Evolutionary conservation across 2,329 filamentous ascomycete genomes (phyloP).

Genomic region (Plenodomus tracheiphilus): DNA sequence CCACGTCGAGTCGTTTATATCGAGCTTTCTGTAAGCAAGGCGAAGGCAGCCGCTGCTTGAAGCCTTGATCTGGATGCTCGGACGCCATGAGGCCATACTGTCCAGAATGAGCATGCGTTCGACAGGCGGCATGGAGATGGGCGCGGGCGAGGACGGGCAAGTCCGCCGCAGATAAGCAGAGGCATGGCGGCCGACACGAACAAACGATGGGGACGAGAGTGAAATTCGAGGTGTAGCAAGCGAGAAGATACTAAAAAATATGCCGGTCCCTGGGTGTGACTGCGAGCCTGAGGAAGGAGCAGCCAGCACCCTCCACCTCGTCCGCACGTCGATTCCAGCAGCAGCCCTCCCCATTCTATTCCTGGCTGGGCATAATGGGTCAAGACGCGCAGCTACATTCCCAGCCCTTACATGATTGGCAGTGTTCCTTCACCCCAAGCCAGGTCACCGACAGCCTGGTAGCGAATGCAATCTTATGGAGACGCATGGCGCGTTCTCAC

Average conservation of each 20-base stretch:
- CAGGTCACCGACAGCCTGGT: slow-evolving; percentile 37
- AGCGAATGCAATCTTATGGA: slow-evolving; percentile 36
- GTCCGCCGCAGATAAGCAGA: neutral
- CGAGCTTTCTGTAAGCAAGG: too few species aligned
- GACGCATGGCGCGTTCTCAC: slow-evolving; percentile 24
- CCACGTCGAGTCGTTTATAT: too few species aligned
- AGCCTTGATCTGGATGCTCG: too few species aligned
- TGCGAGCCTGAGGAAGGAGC: neutral
- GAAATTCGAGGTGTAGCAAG: neutral
- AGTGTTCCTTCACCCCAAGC: slow-evolving; percentile 17
- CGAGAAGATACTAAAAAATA: neutral
- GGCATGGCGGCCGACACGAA: too few species aligned
- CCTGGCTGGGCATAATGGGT: slow-evolving; percentile 4
- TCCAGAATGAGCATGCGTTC: neutral
- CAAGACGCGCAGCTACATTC: slow-evolving; percentile 7
- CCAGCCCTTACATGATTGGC: slow-evolving; percentile 19
- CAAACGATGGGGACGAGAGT: neutral
- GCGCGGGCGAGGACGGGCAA: neutral
- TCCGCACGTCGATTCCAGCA: neutral
- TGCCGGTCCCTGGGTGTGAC: neutral
- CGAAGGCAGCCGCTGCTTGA: too few species aligned
- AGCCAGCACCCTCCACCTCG: slow-evolving; percentile 8
- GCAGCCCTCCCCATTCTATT: neutral
- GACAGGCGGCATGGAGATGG: neutral
- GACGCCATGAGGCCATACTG: too few species aligned